Evolutionary conservation across 2,329 filamentous ascomycete species (phyloP).

Genomic region (Alternaria panax): DNA sequence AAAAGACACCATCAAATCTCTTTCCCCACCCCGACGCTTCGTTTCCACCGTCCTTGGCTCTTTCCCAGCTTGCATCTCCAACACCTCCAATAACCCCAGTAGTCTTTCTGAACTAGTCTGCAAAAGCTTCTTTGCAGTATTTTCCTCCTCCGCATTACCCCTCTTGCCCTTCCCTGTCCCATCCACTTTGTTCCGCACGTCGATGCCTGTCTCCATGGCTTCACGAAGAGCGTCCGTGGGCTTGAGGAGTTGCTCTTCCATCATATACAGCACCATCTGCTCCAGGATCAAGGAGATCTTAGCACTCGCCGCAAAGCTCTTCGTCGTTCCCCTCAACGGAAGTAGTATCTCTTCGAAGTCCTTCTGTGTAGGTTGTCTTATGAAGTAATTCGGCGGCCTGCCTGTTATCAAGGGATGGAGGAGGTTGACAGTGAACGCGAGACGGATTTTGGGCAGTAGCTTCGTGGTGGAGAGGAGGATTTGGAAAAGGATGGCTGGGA

Average conservation of each 20-base stretch:
- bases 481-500: constrained; percentile 66
- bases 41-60: constrained; percentile 14
- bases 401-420: constrained; percentile 37
- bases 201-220: constrained; percentile 62
- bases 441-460: constrained; percentile 54
- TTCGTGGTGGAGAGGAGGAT: constrained; percentile 61
- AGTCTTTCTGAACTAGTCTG: constrained; percentile 47
- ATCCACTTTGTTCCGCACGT: constrained; percentile 55
- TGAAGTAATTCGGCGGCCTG: constrained; percentile 37
- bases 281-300: constrained; percentile 48
- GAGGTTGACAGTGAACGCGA: constrained; percentile 55
- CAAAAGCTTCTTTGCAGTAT: constrained; percentile 46
- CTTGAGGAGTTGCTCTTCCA: constrained; percentile 28
- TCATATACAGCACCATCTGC: constrained; percentile 43
- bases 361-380: constrained; percentile 31
- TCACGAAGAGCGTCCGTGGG: constrained; percentile 46
- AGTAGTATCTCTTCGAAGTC: constrained; percentile 42
- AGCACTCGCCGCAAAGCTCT: constrained; percentile 43
- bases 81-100: constrained; percentile 41
- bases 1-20: constrained; percentile 25
- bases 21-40: background rate
- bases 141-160: constrained; percentile 46
- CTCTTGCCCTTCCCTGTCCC: constrained; percentile 56
- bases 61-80: constrained; percentile 33
- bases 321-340: constrained; percentile 30